Conservation (phyloP, 129 eudicot genomes). For the Tanacetum coccineum region DNA sequence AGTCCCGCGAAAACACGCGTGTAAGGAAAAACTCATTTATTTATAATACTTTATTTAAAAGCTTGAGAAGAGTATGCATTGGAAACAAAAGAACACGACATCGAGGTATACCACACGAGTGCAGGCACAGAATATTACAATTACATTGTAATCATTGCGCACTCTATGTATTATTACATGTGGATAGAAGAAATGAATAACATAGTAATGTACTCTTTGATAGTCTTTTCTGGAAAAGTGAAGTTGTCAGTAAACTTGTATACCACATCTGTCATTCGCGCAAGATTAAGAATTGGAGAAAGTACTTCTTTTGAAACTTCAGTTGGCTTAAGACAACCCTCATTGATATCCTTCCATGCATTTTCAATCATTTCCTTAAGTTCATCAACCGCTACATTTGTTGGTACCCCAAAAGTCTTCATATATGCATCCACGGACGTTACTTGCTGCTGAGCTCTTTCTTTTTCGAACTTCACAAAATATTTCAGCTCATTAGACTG, state of each 20-base stretch:
- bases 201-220: conserved; percentile 8
- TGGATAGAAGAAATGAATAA: background rate
- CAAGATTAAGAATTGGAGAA: conserved; percentile 11
- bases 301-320: conserved; percentile 11
- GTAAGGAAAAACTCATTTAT: too few relatives aligned
- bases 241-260: conserved; percentile 9
- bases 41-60: too few relatives aligned
- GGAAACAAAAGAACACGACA: too few relatives aligned
- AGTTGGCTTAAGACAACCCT: conserved; percentile 17
- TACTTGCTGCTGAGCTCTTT: conserved; percentile 8
- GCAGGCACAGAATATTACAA: too few relatives aligned
- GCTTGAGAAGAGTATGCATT: too few relatives aligned
- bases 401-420: conserved; percentile 14
- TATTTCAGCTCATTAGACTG: background rate
- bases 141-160: too few relatives aligned
- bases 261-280: conserved; percentile 16
- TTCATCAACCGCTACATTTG: conserved; percentile 6
- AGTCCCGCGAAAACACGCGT: too few relatives aligned
- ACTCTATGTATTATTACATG: background rate
- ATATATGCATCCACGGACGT: conserved; percentile 4
- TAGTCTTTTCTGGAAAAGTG: background rate
- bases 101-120: too few relatives aligned
- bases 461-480: conserved; percentile 12
- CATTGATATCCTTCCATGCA: conserved; percentile 22
- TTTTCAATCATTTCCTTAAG: conserved; percentile 14